Base-by-base conservation (phyloP, 169 alveolate species). In the Cyclospora cayetanensis region DNA sequence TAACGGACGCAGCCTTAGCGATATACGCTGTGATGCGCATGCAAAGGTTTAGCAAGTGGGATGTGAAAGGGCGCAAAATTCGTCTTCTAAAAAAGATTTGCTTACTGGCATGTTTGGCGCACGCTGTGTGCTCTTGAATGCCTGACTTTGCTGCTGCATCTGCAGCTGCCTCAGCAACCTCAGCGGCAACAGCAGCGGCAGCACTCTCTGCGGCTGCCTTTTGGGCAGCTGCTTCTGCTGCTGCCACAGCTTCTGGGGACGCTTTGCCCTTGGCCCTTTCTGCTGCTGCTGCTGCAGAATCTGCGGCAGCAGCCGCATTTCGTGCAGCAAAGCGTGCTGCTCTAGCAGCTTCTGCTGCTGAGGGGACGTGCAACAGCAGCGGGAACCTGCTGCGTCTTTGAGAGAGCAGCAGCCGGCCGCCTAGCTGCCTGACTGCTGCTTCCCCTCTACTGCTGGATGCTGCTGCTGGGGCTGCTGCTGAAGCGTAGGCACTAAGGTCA, bases 201-300 rank as follows among this genome's bases (percentile, higher is more conserved):
- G 55, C 83, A 5, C 18, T 70, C 60, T 70, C 79, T 66, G 46
- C 46, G 27, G 79, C 79, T 66, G 79, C 79, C 46, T 66, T 27
- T 46, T 66, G 27, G 4, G 83, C 83, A 37, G 83, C 27, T 70
- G 83, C 83, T 70, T 70, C 83, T 34, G 83, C 83, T 70, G 83
- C 83, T 37, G 83, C 83, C 34, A 39, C 83, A 12, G 55, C 53
- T 37, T 70, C 83, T 18, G 83, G 83, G 18, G 60, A 70, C 60
- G 83, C 83, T 31, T 37, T 70, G 55, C 83, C 31, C 27, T 70
- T 34, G 11, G 83, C 83, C 29, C 83, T 70, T 3, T 70, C 37
- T 22, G 83, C 83, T 70, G 83, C 83, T 11, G 83, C 83, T 66
- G 79, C 79, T 2, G 79, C 79, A 27, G 79, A 41, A 66, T 27